Conservation (phyloP, 1,284 basidiomycete genomes). For the Papiliotrema laurentii region DNA sequence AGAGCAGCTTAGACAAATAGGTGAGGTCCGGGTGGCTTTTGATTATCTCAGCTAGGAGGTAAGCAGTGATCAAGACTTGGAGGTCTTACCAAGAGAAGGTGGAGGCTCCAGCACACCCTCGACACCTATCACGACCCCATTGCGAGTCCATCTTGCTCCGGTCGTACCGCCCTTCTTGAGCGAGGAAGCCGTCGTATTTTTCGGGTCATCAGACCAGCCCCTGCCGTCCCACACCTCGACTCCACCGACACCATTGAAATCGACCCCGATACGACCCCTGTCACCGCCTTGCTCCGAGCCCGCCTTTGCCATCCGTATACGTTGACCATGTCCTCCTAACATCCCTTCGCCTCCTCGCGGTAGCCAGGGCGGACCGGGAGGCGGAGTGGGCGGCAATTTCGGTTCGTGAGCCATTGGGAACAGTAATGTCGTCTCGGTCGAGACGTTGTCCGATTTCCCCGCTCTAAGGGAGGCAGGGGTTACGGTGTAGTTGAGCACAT, state of each 20-base stretch:
- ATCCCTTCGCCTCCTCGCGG: constrained; percentile 67
- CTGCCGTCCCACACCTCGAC: constrained; percentile 37
- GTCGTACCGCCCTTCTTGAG: constrained; percentile 14
- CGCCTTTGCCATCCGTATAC: constrained; percentile 59
- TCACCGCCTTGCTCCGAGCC: constrained; percentile 49
- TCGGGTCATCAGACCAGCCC: constrained; percentile 26
- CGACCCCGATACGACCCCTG: constrained; percentile 60
- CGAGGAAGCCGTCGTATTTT: neutral
- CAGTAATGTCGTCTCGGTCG: constrained; percentile 59
- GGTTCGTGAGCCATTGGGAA: constrained; percentile 57
- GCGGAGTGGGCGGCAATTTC: constrained; percentile 60
- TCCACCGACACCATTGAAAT: constrained; percentile 68
- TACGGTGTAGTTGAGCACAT: constrained; percentile 82
- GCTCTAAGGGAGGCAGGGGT: constrained; percentile 23
- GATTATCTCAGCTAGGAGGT: constrained; percentile 56
- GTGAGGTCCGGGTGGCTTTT: constrained; percentile 58
- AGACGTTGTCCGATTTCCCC: constrained; percentile 18
- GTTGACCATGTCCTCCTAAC: constrained; percentile 76
- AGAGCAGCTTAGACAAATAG: constrained; percentile 56
- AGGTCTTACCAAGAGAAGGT: constrained; percentile 61
- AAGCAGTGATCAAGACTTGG: constrained; percentile 1
- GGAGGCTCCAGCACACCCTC: constrained; percentile 73
- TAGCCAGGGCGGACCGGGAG: constrained; percentile 75
- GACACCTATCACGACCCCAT: constrained; percentile 75
- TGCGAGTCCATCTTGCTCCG: constrained; percentile 54